Evolutionary conservation across 805 yeast genomes (phyloP).

Genomic region (Jamesozyma hellenica): DNA sequence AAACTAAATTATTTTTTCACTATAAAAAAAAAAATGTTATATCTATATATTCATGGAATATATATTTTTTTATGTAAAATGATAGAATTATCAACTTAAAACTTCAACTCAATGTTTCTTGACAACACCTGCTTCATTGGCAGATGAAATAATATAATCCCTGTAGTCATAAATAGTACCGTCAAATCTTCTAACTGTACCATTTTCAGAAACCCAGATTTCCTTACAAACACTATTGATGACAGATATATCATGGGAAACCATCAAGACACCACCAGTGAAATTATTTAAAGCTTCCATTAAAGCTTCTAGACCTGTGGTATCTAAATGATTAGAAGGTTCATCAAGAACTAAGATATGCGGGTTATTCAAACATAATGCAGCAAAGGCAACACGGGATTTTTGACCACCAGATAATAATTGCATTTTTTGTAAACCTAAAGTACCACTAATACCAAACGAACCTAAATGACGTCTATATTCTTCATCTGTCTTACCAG

Average conservation of each 20-base stretch:
- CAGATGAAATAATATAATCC: conserved; percentile 69
- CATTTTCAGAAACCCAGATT: conserved; percentile 90
- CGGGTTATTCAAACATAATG: conserved; percentile 80
- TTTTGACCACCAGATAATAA: conserved; percentile 95
- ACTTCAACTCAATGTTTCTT: conserved; percentile 64
- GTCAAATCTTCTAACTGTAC: conserved; percentile 62
- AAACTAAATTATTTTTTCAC: neutral
- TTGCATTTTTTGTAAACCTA: conserved; percentile 85
- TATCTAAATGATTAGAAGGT: conserved; percentile 97
- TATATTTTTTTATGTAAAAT: too few species aligned
- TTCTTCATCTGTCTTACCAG: conserved; percentile 93
- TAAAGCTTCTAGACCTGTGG: conserved; percentile 92
- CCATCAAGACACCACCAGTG: conserved; percentile 95
- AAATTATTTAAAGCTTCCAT: conserved; percentile 79
- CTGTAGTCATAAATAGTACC: conserved; percentile 86
- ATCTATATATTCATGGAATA: too few species aligned
- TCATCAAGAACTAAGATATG: conserved; percentile 90
- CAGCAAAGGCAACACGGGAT: conserved; percentile 96
- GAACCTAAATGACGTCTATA: conserved; percentile 94
- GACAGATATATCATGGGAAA: conserved; percentile 91
- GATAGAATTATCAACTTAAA: too few species aligned
- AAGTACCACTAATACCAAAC: conserved; percentile 91
- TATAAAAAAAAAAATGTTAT: neutral
- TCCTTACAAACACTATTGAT: conserved; percentile 84
- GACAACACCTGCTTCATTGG: conserved; percentile 85